phyloP scores from a whole-genome alignment of 176 grass and related monocot species.

The Oryza meyeriana region DNA sequence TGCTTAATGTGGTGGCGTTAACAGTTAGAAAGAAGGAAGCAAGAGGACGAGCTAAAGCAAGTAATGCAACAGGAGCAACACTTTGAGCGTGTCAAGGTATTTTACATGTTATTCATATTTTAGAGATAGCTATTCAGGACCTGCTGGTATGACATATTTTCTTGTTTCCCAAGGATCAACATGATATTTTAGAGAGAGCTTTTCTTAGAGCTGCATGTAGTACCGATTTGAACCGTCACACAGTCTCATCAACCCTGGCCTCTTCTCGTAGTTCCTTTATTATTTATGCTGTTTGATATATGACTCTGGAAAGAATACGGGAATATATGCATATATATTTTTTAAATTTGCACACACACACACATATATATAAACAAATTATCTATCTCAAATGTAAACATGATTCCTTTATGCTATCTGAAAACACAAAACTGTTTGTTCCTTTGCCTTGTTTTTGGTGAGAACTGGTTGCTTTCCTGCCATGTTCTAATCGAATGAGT shows the following conservation, averaged over 20 bases:
- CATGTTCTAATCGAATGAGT: neutral
- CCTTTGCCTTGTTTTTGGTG: neutral
- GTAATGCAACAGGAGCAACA: conserved; percentile 85
- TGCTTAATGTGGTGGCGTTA: conserved; percentile 17
- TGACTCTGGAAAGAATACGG: no score
- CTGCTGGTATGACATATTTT: neutral
- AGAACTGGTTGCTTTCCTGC: neutral
- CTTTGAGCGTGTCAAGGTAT: conserved; percentile 95
- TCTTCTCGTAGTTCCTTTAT: neutral
- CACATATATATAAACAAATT: neutral
- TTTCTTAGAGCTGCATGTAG: neutral
- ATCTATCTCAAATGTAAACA: neutral
- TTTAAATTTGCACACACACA: neutral
- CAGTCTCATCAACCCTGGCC: neutral
- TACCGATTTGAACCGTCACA: neutral
- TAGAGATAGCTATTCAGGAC: neutral
- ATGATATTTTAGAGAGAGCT: neutral
- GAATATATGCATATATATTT: no score
- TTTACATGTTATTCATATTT: conserved; percentile 2
- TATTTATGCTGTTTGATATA: neutral
- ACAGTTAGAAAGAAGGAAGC: conserved; percentile 88
- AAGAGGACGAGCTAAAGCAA: conserved; percentile 97
- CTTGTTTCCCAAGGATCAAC: neutral
- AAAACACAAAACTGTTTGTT: neutral
- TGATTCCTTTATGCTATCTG: neutral